Base-by-base conservation (phyloP, 179 eudicot genomes). In the Silene vulgaris region DNA sequence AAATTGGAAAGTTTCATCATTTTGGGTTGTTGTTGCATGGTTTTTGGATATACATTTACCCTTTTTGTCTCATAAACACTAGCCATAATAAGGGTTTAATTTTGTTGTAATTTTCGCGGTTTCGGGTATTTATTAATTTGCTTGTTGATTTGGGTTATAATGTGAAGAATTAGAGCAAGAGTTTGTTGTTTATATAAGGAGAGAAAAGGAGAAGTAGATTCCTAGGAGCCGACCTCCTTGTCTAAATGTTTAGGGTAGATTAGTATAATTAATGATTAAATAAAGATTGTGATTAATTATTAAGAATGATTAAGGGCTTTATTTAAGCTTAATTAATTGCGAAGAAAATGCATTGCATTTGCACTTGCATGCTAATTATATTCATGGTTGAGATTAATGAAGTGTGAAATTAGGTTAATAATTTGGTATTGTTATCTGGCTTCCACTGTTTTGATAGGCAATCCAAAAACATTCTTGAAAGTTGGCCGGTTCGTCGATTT, bases 21-120 rank as follows among this genome's bases (percentile, higher is more conserved):
- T 81, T 77, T 81, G 21, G 78, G 74, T 30, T 65, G 69, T 35
- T 35, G 40, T 69, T 81, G 84, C 75, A 77, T 81, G 40, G 28
- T 69, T 81, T 81, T 81, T 69, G 84, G 84, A 61, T 77, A 74
- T 65, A 81, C 77, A 77, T 77, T 77, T 21, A 81, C 80, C 77
- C 76, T 81, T 77, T 74, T 81, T 40, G 84, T 81, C 69, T 74
- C 78, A 74, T 69, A 77, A 69, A 77, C 69, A 77, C 80, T 77
- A 48, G 75, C 80, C 83, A 81, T 81, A 16, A 26, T 56, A 56
- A 77, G 74, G 50, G 80, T 50, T n/a, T n/a, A n/a, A n/a, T n/a
- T 45, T 45, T 45, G 14, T 45, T 45, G 3, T 45, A 11, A 6
- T 45, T 45, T 43, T 43, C 48, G 48, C 48, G 48, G 12, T 43